A percentile compares a stretch with the other conserved stretches of the same genome.
Conservation (phyloP, 257 asterid genomes). For the Solanum chaucha region DNA sequence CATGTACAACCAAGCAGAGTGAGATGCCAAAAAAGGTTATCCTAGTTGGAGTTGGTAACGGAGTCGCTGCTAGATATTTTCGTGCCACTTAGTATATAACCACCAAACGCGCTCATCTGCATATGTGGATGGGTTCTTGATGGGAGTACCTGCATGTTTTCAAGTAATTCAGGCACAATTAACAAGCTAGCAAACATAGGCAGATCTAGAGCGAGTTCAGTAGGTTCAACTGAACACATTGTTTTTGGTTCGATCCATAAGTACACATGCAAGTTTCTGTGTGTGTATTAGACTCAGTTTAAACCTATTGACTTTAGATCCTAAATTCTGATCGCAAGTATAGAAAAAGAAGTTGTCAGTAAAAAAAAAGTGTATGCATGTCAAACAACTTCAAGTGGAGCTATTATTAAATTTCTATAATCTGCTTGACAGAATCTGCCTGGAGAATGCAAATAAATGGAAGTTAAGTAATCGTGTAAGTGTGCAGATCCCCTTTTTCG, state of each 20-base stretch:
- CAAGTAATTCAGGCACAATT: neutral
- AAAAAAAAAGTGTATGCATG: neutral
- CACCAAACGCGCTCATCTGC: constrained; percentile 94
- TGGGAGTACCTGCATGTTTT: constrained; percentile 64
- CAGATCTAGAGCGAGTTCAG: neutral
- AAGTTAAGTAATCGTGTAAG: neutral
- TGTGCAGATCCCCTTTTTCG: neutral
- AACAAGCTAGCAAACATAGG: neutral
- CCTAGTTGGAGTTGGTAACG: neutral
- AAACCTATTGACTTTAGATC: neutral
- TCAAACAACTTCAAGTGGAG: neutral
- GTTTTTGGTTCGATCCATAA: neutral
- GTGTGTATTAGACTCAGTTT: neutral
- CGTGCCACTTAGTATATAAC: constrained; percentile 71
- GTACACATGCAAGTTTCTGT: neutral
- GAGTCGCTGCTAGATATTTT: constrained; percentile 25
- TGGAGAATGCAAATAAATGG: neutral
- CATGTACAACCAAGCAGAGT: neutral
- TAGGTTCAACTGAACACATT: neutral
- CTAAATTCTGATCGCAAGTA: neutral
- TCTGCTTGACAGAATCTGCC: neutral
- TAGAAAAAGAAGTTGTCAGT: neutral
- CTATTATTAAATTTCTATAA: neutral
- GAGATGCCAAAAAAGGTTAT: neutral
- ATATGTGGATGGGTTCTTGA: constrained; percentile 91